Percentiles rank a stretch among this genome's conserved stretches.
These are phyloP conservation scores for Hortaea werneckii DNA, from an alignment of 2,329 filamentous ascomycete species.

Conservation along the genomic window DNA sequence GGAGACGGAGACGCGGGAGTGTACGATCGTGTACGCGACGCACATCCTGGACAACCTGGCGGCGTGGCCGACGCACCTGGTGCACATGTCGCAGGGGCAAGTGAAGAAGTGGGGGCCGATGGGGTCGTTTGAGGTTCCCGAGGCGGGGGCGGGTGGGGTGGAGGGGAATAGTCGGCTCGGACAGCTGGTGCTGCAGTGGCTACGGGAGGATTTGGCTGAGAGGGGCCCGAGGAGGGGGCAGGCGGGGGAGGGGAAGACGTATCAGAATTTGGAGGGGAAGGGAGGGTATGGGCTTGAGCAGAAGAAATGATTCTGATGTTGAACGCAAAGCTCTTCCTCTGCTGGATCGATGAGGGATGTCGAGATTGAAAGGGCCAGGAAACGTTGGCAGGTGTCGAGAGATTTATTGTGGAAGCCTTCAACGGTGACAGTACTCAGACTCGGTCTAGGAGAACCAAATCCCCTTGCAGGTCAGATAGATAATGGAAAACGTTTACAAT, in stretches of 20 bases:
- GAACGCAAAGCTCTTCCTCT: no score
- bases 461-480: no score
- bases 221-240: slow-evolving; percentile 63
- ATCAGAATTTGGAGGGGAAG: slow-evolving; percentile 46
- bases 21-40: slow-evolving; percentile 94
- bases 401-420: no score
- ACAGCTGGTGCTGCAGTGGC: slow-evolving; percentile 78
- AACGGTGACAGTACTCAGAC: no score
- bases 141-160: slow-evolving; percentile 36
- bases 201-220: slow-evolving; percentile 67
- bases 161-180: slow-evolving; percentile 75
- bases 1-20: slow-evolving; percentile 72
- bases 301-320: slow-evolving; percentile 4
- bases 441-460: no score
- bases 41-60: slow-evolving; percentile 94
- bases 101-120: slow-evolving; percentile 80
- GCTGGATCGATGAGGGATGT: no score
- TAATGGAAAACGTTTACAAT: no score
- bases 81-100: slow-evolving; percentile 85
- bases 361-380: no score
- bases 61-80: slow-evolving; percentile 88
- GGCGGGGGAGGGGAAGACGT: slow-evolving; percentile 55
- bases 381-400: no score
- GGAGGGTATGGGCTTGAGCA: slow-evolving; percentile 56
- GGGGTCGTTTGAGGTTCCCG: slow-evolving; percentile 53